These are phyloP conservation scores for Aphanomyces cochlioides DNA, from an alignment of 352 stramenopile species.

Conservation along the genomic window DNA sequence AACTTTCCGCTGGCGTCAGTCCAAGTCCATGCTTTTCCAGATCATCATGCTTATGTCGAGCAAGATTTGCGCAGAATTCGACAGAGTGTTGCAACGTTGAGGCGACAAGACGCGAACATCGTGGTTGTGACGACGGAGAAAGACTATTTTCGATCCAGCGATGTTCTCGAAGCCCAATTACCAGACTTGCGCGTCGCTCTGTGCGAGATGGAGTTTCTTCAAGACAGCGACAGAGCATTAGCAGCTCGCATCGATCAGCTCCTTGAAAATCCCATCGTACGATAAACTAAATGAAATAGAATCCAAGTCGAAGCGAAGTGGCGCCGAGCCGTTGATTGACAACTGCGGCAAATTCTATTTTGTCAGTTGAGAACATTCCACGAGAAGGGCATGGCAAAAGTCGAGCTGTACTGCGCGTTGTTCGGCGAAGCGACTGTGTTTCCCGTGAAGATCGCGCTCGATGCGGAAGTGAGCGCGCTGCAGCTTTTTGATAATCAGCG, in stretches of 20 bases:
- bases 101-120: slow-evolving; percentile 21
- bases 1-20: slow-evolving; percentile 38
- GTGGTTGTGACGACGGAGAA: slow-evolving; percentile 69
- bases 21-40: slow-evolving; percentile 49
- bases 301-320: too few species aligned
- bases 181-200: slow-evolving; percentile 37
- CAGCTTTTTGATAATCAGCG: too few species aligned
- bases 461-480: too few species aligned
- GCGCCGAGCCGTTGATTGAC: too few species aligned
- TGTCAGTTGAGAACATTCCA: too few species aligned
- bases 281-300: too few species aligned
- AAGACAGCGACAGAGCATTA: slow-evolving; percentile 33
- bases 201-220: slow-evolving; percentile 42
- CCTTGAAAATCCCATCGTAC: neutral
- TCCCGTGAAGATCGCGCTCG: too few species aligned
- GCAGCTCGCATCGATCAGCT: slow-evolving; percentile 5
- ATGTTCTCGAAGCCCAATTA: slow-evolving; percentile 27
- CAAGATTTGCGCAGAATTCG: slow-evolving; percentile 41
- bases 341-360: too few species aligned
- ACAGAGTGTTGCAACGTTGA: neutral
- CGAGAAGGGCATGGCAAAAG: too few species aligned
- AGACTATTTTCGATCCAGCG: slow-evolving; percentile 42
- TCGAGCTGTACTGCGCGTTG: too few species aligned
- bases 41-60: slow-evolving; percentile 52
- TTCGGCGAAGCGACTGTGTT: too few species aligned